phyloP scores from a whole-genome alignment of 441 rosid genomes.

The Arabidopsis hybrid region DNA sequence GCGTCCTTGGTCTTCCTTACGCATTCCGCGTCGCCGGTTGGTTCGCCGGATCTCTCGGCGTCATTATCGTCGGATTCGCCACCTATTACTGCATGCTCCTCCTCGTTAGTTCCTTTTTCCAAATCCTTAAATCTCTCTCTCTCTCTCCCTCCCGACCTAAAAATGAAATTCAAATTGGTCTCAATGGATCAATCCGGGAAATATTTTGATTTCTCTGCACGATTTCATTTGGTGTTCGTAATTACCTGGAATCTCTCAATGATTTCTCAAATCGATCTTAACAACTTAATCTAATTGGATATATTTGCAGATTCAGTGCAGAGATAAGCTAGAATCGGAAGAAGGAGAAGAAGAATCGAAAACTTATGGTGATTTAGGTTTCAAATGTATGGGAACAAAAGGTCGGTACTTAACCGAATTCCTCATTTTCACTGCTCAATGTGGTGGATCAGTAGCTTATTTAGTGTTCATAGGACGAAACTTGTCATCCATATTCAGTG shows the following conservation, averaged over 20 bases:
- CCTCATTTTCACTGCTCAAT: slow-evolving; percentile 73
- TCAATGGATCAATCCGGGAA: not conserved
- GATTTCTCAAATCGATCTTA: not conserved
- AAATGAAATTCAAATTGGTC: slow-evolving; percentile 1
- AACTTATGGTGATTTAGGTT: slow-evolving; percentile 90
- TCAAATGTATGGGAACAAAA: slow-evolving; percentile 62
- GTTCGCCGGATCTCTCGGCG: slow-evolving; percentile 77
- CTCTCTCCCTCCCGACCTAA: not conserved
- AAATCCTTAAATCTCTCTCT: slow-evolving; percentile 49
- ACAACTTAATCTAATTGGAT: not conserved
- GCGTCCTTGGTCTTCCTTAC: slow-evolving; percentile 84
- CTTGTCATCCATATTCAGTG: slow-evolving; percentile 62
- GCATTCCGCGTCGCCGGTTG: slow-evolving; percentile 88
- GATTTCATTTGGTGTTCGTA: not conserved
- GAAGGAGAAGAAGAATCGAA: slow-evolving; percentile 56
- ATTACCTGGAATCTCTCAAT: not conserved
- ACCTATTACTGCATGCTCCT: slow-evolving; percentile 92
- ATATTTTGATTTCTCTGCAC: not conserved
- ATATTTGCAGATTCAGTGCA: slow-evolving; percentile 68
- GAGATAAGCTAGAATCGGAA: slow-evolving; percentile 66
- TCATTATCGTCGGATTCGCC: slow-evolving; percentile 59
- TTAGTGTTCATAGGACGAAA: slow-evolving; percentile 90
- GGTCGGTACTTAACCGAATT: slow-evolving; percentile 84
- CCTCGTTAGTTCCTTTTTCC: slow-evolving; percentile 60
- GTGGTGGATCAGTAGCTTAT: slow-evolving; percentile 91